A percentile compares a stretch with the other conserved stretches of the same genome.
These are phyloP conservation scores for Cyclotella sp. DNA, from an alignment of 108 stramenopile genomes.

Conservation along the genomic window DNA sequence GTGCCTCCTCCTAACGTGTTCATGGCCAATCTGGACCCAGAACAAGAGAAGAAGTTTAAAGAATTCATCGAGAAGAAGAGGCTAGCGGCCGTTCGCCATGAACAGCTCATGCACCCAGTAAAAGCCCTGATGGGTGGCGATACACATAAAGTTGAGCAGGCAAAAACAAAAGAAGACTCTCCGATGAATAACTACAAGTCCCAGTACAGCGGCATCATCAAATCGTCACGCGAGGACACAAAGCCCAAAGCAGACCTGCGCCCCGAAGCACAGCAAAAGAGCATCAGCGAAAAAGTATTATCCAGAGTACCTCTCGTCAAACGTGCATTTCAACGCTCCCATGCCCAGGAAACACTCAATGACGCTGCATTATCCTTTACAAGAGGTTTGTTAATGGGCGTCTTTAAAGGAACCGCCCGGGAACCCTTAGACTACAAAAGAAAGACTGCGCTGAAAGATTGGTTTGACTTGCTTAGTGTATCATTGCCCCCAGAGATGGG, in stretches of 20 bases:
- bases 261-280: slow-evolving; percentile 36
- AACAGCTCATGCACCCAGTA: slow-evolving; percentile 11
- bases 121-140: slow-evolving; percentile 2
- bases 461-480: slow-evolving; percentile 45
- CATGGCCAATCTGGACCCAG: not conserved
- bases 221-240: not conserved
- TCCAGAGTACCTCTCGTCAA: slow-evolving; percentile 39
- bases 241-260: slow-evolving; percentile 33
- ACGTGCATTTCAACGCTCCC: slow-evolving; percentile 28
- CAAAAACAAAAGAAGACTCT: slow-evolving; percentile 4
- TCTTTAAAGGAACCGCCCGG: slow-evolving; percentile 26
- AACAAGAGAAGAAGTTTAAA: slow-evolving; percentile 19
- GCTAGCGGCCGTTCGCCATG: slow-evolving; percentile 6
- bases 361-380: slow-evolving; percentile 47
- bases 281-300: slow-evolving; percentile 20
- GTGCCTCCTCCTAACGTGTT: slow-evolving; percentile 4
- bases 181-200: slow-evolving; percentile 41
- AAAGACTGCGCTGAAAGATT: slow-evolving; percentile 42
- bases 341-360: slow-evolving; percentile 34
- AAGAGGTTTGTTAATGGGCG: slow-evolving; percentile 35
- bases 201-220: slow-evolving; percentile 9
- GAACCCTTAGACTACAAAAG: slow-evolving; percentile 35
- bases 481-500: slow-evolving; percentile 46
- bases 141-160: not conserved
- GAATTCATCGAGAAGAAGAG: slow-evolving; percentile 17